A percentile compares a stretch with the other conserved stretches of the same genome.
Conservation (phyloP, 179 eudicot genomes). For the Heliamphora pulchella region DNA sequence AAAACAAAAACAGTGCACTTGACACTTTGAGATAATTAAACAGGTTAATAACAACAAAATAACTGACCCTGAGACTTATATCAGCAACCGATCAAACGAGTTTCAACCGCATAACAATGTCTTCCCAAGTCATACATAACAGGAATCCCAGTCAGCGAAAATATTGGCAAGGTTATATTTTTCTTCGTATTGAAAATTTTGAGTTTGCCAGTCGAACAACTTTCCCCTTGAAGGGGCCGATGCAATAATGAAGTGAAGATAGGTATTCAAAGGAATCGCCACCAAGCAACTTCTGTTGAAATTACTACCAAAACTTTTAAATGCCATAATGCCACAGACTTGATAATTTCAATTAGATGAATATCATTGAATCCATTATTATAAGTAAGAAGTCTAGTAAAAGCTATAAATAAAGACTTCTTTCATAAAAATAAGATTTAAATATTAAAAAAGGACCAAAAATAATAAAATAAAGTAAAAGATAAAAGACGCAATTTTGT, state of each 20-base stretch:
- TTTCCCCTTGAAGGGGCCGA: not conserved
- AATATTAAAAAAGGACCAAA: too few relatives aligned
- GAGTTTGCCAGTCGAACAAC: not conserved
- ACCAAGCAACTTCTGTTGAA: not conserved
- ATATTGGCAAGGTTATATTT: not conserved
- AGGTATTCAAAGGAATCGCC: not conserved
- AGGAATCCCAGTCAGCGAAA: not conserved
- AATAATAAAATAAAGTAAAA: too few relatives aligned
- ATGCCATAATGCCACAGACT: not conserved
- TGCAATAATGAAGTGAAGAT: not conserved
- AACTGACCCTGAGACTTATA: too few relatives aligned
- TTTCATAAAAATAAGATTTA: too few relatives aligned
- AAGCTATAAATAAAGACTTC: too few relatives aligned
- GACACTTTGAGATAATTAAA: not conserved
- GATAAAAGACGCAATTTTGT: too few relatives aligned
- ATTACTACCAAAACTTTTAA: not conserved
- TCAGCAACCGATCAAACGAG: not conserved
- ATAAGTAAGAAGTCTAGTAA: not conserved
- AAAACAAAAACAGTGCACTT: constrained; percentile 10
- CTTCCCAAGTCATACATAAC: not conserved
- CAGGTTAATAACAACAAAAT: not conserved
- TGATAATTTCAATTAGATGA: not conserved
- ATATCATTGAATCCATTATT: not conserved
- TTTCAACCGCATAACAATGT: not conserved
- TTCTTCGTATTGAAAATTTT: too few relatives aligned